phyloP scores from a whole-genome alignment of 371 early-diverging fungal species.

The Mortierella sp. region DNA sequence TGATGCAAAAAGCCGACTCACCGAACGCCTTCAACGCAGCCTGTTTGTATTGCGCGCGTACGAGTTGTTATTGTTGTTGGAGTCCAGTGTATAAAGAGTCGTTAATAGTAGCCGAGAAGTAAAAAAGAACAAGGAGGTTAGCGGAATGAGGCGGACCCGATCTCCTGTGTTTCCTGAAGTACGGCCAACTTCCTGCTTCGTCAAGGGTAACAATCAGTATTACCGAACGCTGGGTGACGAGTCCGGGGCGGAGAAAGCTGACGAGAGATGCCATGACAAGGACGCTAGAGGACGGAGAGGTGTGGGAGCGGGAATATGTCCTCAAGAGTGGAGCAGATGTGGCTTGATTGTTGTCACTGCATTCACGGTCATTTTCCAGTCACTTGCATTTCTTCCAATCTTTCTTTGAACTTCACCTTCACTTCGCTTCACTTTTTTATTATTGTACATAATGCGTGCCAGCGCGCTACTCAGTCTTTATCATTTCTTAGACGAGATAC shows the following conservation, averaged over 20 bases:
- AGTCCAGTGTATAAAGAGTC: not conserved
- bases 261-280: constrained; percentile 30
- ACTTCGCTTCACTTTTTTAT: not conserved
- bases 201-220: not conserved
- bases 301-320: not conserved
- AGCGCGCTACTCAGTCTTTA: too few species aligned
- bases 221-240: constrained; percentile 42
- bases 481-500: constrained; percentile 18
- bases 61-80: not conserved
- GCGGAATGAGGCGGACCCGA: too few species aligned
- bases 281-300: too few species aligned
- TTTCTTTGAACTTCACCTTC: too few species aligned
- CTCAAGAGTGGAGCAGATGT: not conserved
- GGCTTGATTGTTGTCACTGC: too few species aligned
- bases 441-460: not conserved
- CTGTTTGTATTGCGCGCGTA: not conserved
- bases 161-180: too few species aligned
- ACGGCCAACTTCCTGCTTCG: too few species aligned
- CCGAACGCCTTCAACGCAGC: constrained; percentile 38
- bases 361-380: too few species aligned
- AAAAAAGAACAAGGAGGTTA: not conserved
- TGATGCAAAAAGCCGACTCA: constrained; percentile 1
- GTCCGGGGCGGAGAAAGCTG: constrained; percentile 33
- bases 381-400: too few species aligned
- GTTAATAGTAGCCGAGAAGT: not conserved